Evolutionary conservation across 2,329 filamentous ascomycete species (phyloP).

Genomic region (Mycocentrospora acerina): DNA sequence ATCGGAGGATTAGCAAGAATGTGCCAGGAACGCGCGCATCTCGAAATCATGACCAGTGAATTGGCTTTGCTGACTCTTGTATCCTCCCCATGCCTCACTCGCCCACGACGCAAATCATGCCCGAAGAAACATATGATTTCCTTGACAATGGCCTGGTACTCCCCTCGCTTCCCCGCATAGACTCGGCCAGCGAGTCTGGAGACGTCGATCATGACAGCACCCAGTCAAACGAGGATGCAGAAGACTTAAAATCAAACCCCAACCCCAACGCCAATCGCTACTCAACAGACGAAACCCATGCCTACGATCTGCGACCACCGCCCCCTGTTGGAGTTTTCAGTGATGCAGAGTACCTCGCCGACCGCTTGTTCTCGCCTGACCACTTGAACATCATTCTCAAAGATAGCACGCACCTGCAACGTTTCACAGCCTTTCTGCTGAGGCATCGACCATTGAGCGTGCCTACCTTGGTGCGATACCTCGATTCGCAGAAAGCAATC

Average conservation of each 20-base stretch:
- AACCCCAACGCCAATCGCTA: conserved; percentile 6
- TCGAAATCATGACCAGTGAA: too few species aligned
- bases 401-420: conserved; percentile 60
- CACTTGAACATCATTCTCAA: conserved; percentile 65
- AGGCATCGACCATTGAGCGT: conserved; percentile 60
- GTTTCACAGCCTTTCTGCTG: conserved; percentile 66
- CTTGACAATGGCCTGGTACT: conserved; percentile 2
- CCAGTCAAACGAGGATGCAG: conserved; percentile 1
- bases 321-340: conserved; percentile 19
- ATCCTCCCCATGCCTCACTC: conserved; percentile 1
- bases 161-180: conserved; percentile 5
- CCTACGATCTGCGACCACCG: conserved; percentile 28
- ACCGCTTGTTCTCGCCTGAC: conserved; percentile 63
- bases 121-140: conserved; percentile 3
- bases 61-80: too few species aligned
- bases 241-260: conserved; percentile 1
- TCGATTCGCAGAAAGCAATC: conserved; percentile 68
- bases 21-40: too few species aligned
- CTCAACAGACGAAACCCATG: conserved; percentile 14
- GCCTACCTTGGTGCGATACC: conserved; percentile 66
- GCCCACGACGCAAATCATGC: conserved; percentile 5
- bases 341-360: conserved; percentile 57
- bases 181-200: conserved; percentile 8
- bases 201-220: conserved; percentile 2
- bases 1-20: too few species aligned